Percentiles rank a stretch among this genome's conserved stretches.
Evolutionary conservation across 805 yeast genomes (phyloP).

Genomic region (Barnettozyma salicaria): DNA sequence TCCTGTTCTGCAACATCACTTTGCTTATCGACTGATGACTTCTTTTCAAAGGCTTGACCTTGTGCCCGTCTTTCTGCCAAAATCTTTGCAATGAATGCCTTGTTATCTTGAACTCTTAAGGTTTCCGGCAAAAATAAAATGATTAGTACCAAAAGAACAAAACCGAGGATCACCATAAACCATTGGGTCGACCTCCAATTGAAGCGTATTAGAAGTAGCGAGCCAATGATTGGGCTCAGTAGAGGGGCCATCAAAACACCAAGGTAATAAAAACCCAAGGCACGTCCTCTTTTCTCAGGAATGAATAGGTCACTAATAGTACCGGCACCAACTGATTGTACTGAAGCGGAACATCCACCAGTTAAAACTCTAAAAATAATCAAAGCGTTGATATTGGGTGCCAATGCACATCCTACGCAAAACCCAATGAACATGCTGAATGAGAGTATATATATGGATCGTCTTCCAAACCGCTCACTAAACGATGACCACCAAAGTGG

Average conservation of each 20-base stretch:
- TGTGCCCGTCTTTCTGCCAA: slow-evolving; percentile 33
- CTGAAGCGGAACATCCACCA: slow-evolving; percentile 81
- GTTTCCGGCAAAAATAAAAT: slow-evolving; percentile 71
- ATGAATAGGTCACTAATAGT: slow-evolving; percentile 69
- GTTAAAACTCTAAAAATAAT: slow-evolving; percentile 64
- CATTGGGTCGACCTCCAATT: slow-evolving; percentile 91
- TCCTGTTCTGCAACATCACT: not conserved
- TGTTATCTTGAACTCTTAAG: slow-evolving; percentile 47
- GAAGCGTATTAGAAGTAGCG: slow-evolving; percentile 62
- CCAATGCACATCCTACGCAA: slow-evolving; percentile 63
- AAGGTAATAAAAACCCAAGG: slow-evolving; percentile 73
- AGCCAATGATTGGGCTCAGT: slow-evolving; percentile 74
- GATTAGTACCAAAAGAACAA: slow-evolving; percentile 42
- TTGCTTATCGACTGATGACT: not conserved
- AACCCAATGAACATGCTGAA: slow-evolving; percentile 59
- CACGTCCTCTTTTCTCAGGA: slow-evolving; percentile 65
- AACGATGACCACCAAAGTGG: slow-evolving; percentile 89
- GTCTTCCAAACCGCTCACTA: slow-evolving; percentile 68
- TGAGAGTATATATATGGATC: slow-evolving; percentile 66
- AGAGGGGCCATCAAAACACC: slow-evolving; percentile 82
- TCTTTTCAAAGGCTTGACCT: slow-evolving; percentile 5
- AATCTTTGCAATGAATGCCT: slow-evolving; percentile 42
- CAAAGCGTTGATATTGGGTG: slow-evolving; percentile 54
- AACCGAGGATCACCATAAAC: slow-evolving; percentile 68
- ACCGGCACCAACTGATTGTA: slow-evolving; percentile 88